A percentile compares a stretch with the other conserved stretches of the same genome.
Conservation (phyloP, 2,329 filamentous ascomycete species). For the Ascochyta lentis region DNA sequence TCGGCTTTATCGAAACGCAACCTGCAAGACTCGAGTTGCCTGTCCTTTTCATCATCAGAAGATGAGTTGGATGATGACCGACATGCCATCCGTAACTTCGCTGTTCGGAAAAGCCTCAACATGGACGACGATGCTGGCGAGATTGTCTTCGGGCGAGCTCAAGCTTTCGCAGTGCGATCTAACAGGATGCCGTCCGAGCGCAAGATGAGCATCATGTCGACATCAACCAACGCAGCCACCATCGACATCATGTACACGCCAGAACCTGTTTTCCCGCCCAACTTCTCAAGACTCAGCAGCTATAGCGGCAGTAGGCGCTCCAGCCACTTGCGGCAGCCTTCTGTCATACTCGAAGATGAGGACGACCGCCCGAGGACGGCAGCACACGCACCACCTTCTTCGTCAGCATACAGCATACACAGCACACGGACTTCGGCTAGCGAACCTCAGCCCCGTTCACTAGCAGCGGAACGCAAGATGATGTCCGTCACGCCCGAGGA, state of each 20-base stretch:
- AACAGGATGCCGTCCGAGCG: slow-evolving; percentile 36
- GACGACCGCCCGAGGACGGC: slow-evolving; percentile 41
- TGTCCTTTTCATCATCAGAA: slow-evolving; percentile 51
- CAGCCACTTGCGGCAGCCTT: slow-evolving; percentile 47
- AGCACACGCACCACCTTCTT: slow-evolving; percentile 26
- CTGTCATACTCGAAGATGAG: slow-evolving; percentile 46
- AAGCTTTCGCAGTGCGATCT: slow-evolving; percentile 45
- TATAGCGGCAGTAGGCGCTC: slow-evolving; percentile 33
- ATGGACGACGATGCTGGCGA: slow-evolving; percentile 43
- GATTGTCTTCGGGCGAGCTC: slow-evolving; percentile 47
- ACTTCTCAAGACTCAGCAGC: slow-evolving; percentile 25
- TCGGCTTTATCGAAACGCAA: slow-evolving; percentile 43
- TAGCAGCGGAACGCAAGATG: slow-evolving; percentile 42
- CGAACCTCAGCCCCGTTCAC: slow-evolving; percentile 41
- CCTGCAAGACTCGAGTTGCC: slow-evolving; percentile 47
- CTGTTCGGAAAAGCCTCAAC: slow-evolving; percentile 45
- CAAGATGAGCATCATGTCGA: slow-evolving; percentile 43
- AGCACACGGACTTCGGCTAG: slow-evolving; percentile 44
- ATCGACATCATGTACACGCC: slow-evolving; percentile 51
- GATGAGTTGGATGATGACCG: slow-evolving; percentile 40
- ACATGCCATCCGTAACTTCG: slow-evolving; percentile 17
- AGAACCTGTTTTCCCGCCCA: slow-evolving; percentile 34
- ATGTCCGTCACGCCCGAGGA: slow-evolving; percentile 60
- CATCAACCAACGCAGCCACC: slow-evolving; percentile 46
- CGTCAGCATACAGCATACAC: slow-evolving; percentile 36